A percentile compares a stretch with the other conserved stretches of the same genome.
Evolutionary conservation across 805 yeast genomes (phyloP).

Genomic region (Cyberlindnera japonica): DNA sequence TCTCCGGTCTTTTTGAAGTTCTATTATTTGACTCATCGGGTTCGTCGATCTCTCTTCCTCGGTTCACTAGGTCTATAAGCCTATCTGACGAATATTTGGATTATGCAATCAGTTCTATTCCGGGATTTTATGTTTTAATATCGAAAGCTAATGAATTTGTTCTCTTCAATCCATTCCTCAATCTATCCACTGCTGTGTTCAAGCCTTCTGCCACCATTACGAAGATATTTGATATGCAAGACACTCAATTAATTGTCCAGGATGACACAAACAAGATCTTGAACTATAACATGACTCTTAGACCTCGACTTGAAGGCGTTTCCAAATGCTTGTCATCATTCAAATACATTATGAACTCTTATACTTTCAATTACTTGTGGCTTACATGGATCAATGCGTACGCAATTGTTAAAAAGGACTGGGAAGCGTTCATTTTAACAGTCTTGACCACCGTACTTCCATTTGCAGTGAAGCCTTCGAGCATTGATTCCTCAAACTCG

Average conservation of each 20-base stretch:
- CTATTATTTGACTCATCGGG: conserved; percentile 42
- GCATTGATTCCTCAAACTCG: conserved; percentile 12
- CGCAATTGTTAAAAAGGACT: conserved; percentile 45
- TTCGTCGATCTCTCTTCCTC: conserved; percentile 32
- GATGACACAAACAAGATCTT: conserved; percentile 13
- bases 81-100: conserved; percentile 34
- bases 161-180: conserved; percentile 57
- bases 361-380: conserved; percentile 55
- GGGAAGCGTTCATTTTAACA: conserved; percentile 56
- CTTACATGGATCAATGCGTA: conserved; percentile 59
- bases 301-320: conserved; percentile 45
- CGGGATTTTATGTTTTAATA: conserved; percentile 45
- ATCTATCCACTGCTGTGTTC: conserved; percentile 37
- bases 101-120: conserved; percentile 33
- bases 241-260: conserved; percentile 18
- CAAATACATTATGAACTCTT: conserved; percentile 53
- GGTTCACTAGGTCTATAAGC: conserved; percentile 31
- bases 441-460: conserved; percentile 50
- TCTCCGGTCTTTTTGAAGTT: conserved; percentile 41
- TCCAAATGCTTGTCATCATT: conserved; percentile 45
- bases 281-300: conserved; percentile 35
- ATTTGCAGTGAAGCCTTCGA: conserved; percentile 30
- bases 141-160: conserved; percentile 33
- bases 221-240: conserved; percentile 12
- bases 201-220: conserved; percentile 7